A percentile compares a stretch with the other conserved stretches of the same genome.
These are phyloP conservation scores for Penicillium goetzii DNA, from an alignment of 495 filamentous ascomycete genomes.

Conservation along the genomic window DNA sequence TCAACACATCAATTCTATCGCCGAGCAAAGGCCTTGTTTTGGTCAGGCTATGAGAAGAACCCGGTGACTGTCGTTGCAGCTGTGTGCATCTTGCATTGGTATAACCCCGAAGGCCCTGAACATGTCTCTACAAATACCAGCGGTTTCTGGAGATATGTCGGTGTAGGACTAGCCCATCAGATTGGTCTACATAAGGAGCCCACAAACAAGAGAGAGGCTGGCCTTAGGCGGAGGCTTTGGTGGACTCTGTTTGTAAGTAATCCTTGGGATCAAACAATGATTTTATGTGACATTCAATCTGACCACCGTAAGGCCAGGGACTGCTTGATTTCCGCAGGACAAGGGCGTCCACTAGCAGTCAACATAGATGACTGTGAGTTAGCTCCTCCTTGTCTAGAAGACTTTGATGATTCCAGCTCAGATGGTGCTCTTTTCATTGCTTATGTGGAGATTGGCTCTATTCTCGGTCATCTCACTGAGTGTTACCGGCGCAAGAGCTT, in stretches of 20 bases:
- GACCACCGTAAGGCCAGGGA: conserved; percentile 29
- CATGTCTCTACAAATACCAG: conserved; percentile 35
- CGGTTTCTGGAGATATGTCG: conserved; percentile 36
- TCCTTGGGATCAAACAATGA: not conserved
- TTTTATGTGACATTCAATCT: not conserved
- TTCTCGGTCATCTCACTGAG: conserved; percentile 31
- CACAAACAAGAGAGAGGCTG: conserved; percentile 17
- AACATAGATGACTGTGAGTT: conserved; percentile 30
- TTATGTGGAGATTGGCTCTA: conserved; percentile 32
- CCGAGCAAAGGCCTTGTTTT: conserved; percentile 32
- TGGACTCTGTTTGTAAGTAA: conserved; percentile 35
- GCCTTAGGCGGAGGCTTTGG: conserved; percentile 31
- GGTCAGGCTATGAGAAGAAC: conserved; percentile 35
- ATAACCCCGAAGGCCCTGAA: conserved; percentile 33
- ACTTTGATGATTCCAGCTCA: conserved; percentile 28
- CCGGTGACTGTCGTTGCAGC: conserved; percentile 32
- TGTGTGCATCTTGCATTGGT: conserved; percentile 36
- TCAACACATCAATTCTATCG: conserved; percentile 32
- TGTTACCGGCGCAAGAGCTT: conserved; percentile 27
- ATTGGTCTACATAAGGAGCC: conserved; percentile 35
- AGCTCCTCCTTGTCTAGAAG: conserved; percentile 23
- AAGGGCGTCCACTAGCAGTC: conserved; percentile 32
- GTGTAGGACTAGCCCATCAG: conserved; percentile 31
- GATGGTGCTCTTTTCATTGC: conserved; percentile 26
- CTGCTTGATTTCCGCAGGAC: conserved; percentile 34